Conservation (phyloP, 495 filamentous ascomycete genomes). For the Neurospora sp. region DNA sequence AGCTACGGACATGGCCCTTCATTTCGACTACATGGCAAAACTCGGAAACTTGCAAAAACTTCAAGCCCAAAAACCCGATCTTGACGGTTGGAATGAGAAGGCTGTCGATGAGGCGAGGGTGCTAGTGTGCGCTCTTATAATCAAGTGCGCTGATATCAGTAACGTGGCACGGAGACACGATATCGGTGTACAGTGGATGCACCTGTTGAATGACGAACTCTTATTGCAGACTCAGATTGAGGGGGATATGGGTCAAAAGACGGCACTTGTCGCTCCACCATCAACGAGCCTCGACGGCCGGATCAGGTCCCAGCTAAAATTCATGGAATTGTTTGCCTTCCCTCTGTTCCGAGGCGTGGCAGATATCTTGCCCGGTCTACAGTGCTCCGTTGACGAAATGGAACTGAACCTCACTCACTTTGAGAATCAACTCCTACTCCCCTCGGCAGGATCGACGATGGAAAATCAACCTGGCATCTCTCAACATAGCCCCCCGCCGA, state of each 20-base stretch:
- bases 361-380: conserved; percentile 72
- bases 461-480: conserved; percentile 8
- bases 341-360: conserved; percentile 82
- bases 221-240: conserved; percentile 90
- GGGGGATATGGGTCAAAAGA: conserved; percentile 70
- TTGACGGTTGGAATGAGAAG: conserved; percentile 59
- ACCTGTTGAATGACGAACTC: conserved; percentile 87
- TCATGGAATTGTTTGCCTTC: conserved; percentile 91
- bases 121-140: conserved; percentile 74
- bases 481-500: not conserved
- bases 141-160: conserved; percentile 98
- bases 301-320: conserved; percentile 79
- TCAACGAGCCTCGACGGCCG: conserved; percentile 75
- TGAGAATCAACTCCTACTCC: conserved; percentile 44
- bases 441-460: not conserved
- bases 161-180: conserved; percentile 86
- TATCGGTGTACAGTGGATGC: conserved; percentile 76
- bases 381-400: conserved; percentile 73
- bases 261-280: conserved; percentile 76
- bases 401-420: conserved; percentile 63
- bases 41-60: conserved; percentile 70
- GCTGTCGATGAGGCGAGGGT: conserved; percentile 60
- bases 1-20: conserved; percentile 93
- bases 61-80: conserved; percentile 47
- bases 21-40: conserved; percentile 91